These are phyloP conservation scores for Candida oleophila DNA, from an alignment of 805 yeast genomes.

Conservation along the genomic window DNA sequence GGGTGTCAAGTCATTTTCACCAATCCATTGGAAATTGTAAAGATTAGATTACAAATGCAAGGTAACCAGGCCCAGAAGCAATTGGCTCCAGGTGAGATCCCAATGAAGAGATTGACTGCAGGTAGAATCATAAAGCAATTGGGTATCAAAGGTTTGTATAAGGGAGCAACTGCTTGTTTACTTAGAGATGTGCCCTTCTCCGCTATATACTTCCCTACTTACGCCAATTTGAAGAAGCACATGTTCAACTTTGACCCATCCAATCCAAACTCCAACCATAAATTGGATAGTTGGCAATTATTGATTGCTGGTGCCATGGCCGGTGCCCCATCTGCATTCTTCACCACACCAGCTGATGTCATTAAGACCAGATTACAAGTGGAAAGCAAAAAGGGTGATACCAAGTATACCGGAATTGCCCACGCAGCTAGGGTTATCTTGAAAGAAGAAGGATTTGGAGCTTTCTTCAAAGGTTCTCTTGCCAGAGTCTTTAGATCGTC, in stretches of 20 bases:
- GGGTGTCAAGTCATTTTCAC: slow-evolving; percentile 95
- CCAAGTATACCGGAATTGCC: slow-evolving; percentile 69
- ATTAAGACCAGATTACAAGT: slow-evolving; percentile 93
- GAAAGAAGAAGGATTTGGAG: slow-evolving; percentile 78
- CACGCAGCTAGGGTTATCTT: slow-evolving; percentile 76
- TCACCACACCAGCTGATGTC: slow-evolving; percentile 96
- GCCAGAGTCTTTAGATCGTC: slow-evolving; percentile 94
- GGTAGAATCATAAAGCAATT: slow-evolving; percentile 70
- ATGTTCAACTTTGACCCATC: slow-evolving; percentile 80
- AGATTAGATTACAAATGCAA: slow-evolving; percentile 91
- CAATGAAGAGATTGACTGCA: slow-evolving; percentile 52
- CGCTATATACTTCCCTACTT: slow-evolving; percentile 95
- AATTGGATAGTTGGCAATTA: slow-evolving; percentile 79
- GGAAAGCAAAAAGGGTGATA: slow-evolving; percentile 74
- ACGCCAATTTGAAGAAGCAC: slow-evolving; percentile 85
- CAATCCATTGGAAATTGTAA: slow-evolving; percentile 93
- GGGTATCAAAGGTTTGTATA: slow-evolving; percentile 84
- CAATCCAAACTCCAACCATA: slow-evolving; percentile 53
- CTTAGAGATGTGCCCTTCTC: slow-evolving; percentile 95
- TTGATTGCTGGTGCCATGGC: slow-evolving; percentile 89
- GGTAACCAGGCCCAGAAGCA: slow-evolving; percentile 50
- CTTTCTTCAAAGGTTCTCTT: slow-evolving; percentile 94
- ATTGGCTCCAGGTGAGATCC: slow-evolving; percentile 36
- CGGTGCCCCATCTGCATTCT: slow-evolving; percentile 96
- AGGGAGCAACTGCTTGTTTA: slow-evolving; percentile 88